phyloP scores from a whole-genome alignment of 441 rosid species.

The Kokia cookei region DNA sequence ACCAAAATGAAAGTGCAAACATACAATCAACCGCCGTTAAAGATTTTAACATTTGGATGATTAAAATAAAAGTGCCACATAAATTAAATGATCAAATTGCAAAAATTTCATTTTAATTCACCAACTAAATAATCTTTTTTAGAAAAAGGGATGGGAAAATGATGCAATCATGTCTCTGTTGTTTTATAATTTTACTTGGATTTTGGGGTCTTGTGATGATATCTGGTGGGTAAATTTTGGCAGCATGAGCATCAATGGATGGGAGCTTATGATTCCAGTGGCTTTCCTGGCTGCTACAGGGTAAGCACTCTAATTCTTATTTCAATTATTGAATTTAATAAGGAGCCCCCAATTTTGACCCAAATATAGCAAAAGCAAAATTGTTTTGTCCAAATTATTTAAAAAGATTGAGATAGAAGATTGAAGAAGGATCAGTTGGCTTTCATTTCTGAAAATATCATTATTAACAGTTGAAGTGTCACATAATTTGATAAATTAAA shows the following conservation, averaged over 20 bases:
- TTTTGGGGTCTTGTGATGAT: too few species aligned
- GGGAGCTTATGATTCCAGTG: conserved; percentile 73
- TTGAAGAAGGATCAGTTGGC: background rate
- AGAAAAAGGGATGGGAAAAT: too few species aligned
- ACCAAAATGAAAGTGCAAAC: accelerated
- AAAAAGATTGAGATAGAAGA: background rate
- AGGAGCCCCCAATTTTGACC: background rate
- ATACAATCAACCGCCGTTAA: too few species aligned
- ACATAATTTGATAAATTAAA: background rate
- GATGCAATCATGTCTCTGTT: too few species aligned
- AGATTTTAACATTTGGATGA: too few species aligned
- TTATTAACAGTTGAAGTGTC: background rate
- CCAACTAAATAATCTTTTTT: too few species aligned
- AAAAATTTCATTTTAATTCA: too few species aligned
- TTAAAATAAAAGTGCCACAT: too few species aligned
- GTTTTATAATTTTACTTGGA: too few species aligned
- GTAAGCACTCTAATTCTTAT: conserved; percentile 19
- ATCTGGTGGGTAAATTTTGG: background rate
- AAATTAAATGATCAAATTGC: too few species aligned
- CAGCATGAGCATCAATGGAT: conserved; percentile 74
- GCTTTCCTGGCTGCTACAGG: conserved; percentile 67
- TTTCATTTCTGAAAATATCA: background rate
- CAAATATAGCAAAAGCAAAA: background rate
- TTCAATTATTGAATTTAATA: background rate
- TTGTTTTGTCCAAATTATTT: background rate